Evolutionary conservation across 768 basidiomycete genomes (phyloP).

Genomic region (Coprinellus micaceus): DNA sequence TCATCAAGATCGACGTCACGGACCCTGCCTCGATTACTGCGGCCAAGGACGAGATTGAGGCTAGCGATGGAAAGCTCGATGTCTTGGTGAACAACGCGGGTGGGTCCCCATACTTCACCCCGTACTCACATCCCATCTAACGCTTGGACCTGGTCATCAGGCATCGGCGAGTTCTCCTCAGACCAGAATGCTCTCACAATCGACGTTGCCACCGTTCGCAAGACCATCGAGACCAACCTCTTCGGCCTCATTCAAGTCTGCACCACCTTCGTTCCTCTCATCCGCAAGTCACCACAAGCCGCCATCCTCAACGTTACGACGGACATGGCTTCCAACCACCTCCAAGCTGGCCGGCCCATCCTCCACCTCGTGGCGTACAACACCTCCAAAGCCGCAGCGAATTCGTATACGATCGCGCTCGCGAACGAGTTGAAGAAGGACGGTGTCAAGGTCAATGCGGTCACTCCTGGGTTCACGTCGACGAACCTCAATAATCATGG

Average conservation of each 20-base stretch:
- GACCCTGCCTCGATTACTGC: constrained; percentile 28
- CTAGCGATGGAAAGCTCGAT: constrained; percentile 38
- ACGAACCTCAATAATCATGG: constrained; percentile 39
- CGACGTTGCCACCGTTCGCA: constrained; percentile 30
- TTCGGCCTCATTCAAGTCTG: constrained; percentile 42
- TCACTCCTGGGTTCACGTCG: constrained; percentile 58
- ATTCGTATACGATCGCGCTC: constrained; percentile 55
- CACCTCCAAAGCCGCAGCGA: constrained; percentile 68
- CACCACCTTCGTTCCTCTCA: constrained; percentile 38
- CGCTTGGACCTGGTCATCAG: constrained; percentile 11
- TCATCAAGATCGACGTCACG: constrained; percentile 39
- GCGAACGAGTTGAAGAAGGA: constrained; percentile 55
- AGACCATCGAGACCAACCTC: constrained; percentile 41
- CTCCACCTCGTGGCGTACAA: constrained; percentile 48
- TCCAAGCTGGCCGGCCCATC: constrained; percentile 28
- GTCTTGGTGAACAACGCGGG: constrained; percentile 47
- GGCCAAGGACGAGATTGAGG: constrained; percentile 34
- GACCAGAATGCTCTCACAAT: constrained; percentile 33
- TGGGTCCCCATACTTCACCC: constrained; percentile 16
- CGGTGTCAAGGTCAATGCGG: constrained; percentile 54
- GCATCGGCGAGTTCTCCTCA: constrained; percentile 24
- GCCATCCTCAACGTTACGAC: constrained; percentile 41
- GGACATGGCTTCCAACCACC: constrained; percentile 44
- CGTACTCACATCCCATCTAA: neutral
- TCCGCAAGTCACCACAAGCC: constrained; percentile 31